Base-by-base conservation (phyloP, 2,329 filamentous ascomycete genomes). In the Fusarium sp. region DNA sequence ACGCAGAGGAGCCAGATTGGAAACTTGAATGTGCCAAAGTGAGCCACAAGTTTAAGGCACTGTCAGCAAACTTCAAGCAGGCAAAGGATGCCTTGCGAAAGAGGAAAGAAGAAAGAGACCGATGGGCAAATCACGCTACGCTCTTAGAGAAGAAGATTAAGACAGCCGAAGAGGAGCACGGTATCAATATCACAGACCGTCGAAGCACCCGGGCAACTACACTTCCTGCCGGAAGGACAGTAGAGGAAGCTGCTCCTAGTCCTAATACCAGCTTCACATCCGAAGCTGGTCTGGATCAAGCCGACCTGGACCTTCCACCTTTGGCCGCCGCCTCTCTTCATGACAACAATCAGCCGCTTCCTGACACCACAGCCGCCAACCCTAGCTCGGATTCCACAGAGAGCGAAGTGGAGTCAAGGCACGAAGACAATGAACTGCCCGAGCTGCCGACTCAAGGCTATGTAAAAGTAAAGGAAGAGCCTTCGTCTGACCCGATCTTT, bases 401-500 rank as follows among this genome's bases (percentile, higher is more conserved):
- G 51, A 75, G 74, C 20, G 74, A 77, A 25, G 65, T 52, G 8
- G 74, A 79, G 27, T 61, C 73, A 20, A 69, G 61, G 18, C 37
- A 66, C 11, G 62, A 66, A 9, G 62, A 67, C 10, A 65, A 76
- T 13, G 75, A 76, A 6, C 45, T 77, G 11, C 74, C 77, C 3
- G 63, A 68, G 12, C 48, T 78, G 25, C 67, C 71, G 1, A 11
- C 47, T 10, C 41, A 65, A 6, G 54, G 62, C 18, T 58, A 65
- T 25, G 18, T 70, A 10, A 34, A 42, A 7, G 72, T 88, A 25
- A 88, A 89, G 70, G 59, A 78, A n/a, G 86, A 88, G 65, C 83
- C 84, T 3, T 86, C 84, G 7, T 89, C 87, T 1, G 86, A 89
- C 60, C 85, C 84, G 0, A 77, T 88, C 3, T 72, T 89, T 8